Base-by-base conservation (phyloP, 331 rosid species). In the Spiraea crenata region DNA sequence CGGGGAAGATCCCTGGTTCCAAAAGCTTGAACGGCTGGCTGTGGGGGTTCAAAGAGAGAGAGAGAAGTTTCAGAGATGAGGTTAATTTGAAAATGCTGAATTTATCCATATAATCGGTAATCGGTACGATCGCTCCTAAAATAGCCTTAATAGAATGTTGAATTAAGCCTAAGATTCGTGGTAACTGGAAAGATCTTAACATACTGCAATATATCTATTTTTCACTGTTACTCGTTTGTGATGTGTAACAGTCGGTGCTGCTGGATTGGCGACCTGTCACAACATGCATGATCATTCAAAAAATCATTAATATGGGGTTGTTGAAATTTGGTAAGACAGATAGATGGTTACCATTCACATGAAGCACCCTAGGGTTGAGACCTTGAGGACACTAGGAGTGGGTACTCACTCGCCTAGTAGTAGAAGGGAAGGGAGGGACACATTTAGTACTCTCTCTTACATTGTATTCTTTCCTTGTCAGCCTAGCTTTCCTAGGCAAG, bases 361-460 rank as follows among this genome's bases (percentile, higher is more conserved):
- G n/a, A 38, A 15, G 15, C 25, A 39, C 14, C 7, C 9, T 58
- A 40, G 48, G 48, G 46, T 9, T 17, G 63, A 37, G 66, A 61
- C 47, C 48, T 8, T 16, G 4, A 39, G 65, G 47, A 61, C 34
- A 61, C 66, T 39, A 7, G 47, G 7, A 9, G 47, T 60, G 47
- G 63, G 34, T 59, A 15, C 47, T n/a, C 15, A 5, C 14, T 74
- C 75, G 70, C 81, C 69, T 75, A 9, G 0, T 37, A 6, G 20
- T 59, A 77, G 70, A 54, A 45, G 61, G 65, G 76, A 72, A 83
- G 84, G 80, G 90, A 83, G 84, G 80, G 90, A 85, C 87, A 79
- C 71, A 83, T 88, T 88, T 79, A 85, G 78, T 83, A 90, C 81
- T 72, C 72, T 39, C 82, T 69, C 58, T 80, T 10, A 55, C 65